Conservation (phyloP, 1,284 basidiomycete genomes). For the Wallemia ichthyophaga region DNA sequence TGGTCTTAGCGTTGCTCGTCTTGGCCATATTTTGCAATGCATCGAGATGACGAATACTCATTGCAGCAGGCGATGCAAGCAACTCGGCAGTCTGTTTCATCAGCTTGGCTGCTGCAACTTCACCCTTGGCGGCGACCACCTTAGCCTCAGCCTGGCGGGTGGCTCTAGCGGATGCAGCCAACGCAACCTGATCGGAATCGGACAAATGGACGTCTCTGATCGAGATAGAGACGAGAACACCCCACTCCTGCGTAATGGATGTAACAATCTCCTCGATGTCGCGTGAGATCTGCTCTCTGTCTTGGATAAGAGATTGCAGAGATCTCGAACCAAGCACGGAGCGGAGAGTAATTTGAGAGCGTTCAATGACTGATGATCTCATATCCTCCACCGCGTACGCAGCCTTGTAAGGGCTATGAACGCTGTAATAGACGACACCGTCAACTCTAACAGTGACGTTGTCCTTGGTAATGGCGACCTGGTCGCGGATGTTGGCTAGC, state of each 20-base stretch:
- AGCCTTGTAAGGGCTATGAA: slow-evolving; percentile 45
- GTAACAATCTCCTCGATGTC: slow-evolving; percentile 76
- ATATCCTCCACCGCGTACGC: slow-evolving; percentile 77
- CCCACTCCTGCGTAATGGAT: not conserved
- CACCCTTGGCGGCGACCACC: slow-evolving; percentile 82
- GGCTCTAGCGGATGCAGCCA: slow-evolving; percentile 21
- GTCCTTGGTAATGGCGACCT: slow-evolving; percentile 53
- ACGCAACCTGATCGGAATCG: slow-evolving; percentile 23
- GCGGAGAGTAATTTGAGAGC: slow-evolving; percentile 79
- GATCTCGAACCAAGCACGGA: slow-evolving; percentile 39
- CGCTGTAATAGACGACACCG: slow-evolving; percentile 65
- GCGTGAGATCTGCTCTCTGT: slow-evolving; percentile 81
- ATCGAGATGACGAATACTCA: slow-evolving; percentile 89
- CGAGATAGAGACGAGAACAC: slow-evolving; percentile 1
- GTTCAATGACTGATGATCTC: slow-evolving; percentile 56
- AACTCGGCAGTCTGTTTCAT: slow-evolving; percentile 86
- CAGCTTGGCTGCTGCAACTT: slow-evolving; percentile 73
- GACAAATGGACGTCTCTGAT: not conserved
- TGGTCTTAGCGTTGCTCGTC: slow-evolving; percentile 48
- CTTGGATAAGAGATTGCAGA: slow-evolving; percentile 25
- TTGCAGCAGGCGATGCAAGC: slow-evolving; percentile 66
- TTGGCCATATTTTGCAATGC: slow-evolving; percentile 44
- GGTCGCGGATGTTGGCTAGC: slow-evolving; percentile 54
- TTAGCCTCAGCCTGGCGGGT: slow-evolving; percentile 17
- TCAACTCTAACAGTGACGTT: slow-evolving; percentile 60